phyloP scores from a whole-genome alignment of 345 rosid genomes.

The Lumnitzera littorea region DNA sequence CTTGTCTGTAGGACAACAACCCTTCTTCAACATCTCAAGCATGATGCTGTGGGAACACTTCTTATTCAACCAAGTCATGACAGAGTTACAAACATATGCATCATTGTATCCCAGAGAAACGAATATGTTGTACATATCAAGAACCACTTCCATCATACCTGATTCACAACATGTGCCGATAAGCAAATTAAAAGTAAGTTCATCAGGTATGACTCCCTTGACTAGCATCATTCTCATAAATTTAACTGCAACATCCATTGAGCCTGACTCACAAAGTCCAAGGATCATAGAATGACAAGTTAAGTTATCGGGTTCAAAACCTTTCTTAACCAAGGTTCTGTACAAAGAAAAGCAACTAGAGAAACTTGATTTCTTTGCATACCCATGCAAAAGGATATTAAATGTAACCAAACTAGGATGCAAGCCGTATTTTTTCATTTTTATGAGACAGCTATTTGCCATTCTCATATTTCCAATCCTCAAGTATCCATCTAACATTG shows the following conservation, averaged over 20 bases:
- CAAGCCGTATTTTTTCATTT: conserved; percentile 26
- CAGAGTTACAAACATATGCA: conserved; percentile 25
- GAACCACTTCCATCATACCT: conserved; percentile 31
- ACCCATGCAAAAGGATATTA: conserved; percentile 74
- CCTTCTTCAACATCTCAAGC: conserved; percentile 52
- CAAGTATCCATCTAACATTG: conserved; percentile 42
- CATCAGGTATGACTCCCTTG: conserved; percentile 42
- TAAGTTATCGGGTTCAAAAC: conserved; percentile 50
- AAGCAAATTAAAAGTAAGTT: conserved; percentile 49
- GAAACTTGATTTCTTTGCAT: conserved; percentile 52
- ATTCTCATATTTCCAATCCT: conserved; percentile 55
- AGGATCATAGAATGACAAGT: conserved; percentile 68
- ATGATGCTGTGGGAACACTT: conserved; percentile 45
- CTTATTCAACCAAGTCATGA: conserved; percentile 41
- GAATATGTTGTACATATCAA: conserved; percentile 54
- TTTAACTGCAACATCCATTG: conserved; percentile 58
- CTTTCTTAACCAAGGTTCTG: conserved; percentile 34
- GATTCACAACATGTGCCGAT: conserved; percentile 43
- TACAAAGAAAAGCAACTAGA: conserved; percentile 34
- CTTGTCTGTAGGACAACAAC: conserved; percentile 35
- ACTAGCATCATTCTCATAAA: conserved; percentile 47
- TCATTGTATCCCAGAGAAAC: conserved; percentile 39
- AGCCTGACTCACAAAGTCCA: conserved; percentile 52
- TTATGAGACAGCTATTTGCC: conserved; percentile 30
- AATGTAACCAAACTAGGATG: conserved; percentile 57